phyloP scores from a whole-genome alignment of 2,329 filamentous ascomycete species.

The Colletotrichum spinosum region DNA sequence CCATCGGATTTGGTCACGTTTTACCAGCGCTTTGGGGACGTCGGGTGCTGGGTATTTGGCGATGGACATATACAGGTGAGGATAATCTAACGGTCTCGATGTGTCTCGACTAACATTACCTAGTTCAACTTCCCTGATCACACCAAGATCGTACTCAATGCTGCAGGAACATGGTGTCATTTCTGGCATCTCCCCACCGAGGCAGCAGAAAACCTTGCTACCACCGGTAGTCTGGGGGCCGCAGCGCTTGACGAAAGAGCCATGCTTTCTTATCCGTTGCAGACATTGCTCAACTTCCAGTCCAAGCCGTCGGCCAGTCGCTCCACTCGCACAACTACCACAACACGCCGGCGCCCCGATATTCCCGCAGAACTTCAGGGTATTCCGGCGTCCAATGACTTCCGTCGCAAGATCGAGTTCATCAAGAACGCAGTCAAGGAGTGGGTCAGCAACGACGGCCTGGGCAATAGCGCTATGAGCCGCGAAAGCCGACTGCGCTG shows the following conservation, averaged over 20 bases:
- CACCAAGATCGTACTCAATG: conserved; percentile 84
- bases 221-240: conserved; percentile 75
- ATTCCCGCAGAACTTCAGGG: conserved; percentile 71
- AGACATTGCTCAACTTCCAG: conserved; percentile 78
- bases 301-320: conserved; percentile 55
- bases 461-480: conserved; percentile 74
- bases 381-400: conserved; percentile 78
- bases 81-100: conserved; percentile 1
- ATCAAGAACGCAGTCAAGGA: conserved; percentile 75
- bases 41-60: conserved; percentile 84
- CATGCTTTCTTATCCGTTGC: conserved; percentile 77
- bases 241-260: conserved; percentile 78
- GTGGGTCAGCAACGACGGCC: conserved; percentile 76
- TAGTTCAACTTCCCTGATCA: conserved; percentile 91
- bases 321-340: conserved; percentile 57
- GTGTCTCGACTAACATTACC: conserved; percentile 40
- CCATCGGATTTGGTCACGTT: conserved; percentile 77
- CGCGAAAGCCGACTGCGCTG: conserved; percentile 66
- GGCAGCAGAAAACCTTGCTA: conserved; percentile 73
- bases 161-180: conserved; percentile 79
- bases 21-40: conserved; percentile 84
- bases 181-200: conserved; percentile 82
- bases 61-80: conserved; percentile 82
- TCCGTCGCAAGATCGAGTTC: conserved; percentile 80
- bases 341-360: conserved; percentile 67